Evolutionary conservation across 2,329 filamentous ascomycete genomes (phyloP).

Genomic region (Alternaria sp.): DNA sequence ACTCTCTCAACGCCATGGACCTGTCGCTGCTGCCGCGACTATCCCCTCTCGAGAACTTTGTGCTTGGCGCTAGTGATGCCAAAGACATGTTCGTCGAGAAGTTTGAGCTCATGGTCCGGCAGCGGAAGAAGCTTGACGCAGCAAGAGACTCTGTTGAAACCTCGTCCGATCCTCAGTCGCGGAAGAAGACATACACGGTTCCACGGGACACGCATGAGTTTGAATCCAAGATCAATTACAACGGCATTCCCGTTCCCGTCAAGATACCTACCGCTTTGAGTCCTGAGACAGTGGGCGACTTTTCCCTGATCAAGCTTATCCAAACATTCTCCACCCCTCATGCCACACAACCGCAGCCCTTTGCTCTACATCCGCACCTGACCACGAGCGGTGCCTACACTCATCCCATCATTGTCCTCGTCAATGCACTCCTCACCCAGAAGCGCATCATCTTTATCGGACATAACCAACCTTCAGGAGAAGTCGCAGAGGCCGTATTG

Average conservation of each 20-base stretch:
- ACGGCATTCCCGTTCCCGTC: constrained; percentile 94
- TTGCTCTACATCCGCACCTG: constrained; percentile 86
- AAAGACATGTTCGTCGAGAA: constrained; percentile 98
- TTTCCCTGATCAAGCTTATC: constrained; percentile 96
- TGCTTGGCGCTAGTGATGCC: constrained; percentile 89
- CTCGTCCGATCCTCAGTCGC: constrained; percentile 50
- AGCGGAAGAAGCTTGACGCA: constrained; percentile 74
- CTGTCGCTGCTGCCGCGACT: constrained; percentile 90
- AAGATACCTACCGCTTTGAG: constrained; percentile 94
- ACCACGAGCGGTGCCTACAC: constrained; percentile 91
- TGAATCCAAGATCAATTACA: constrained; percentile 94
- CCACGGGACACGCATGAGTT: constrained; percentile 98
- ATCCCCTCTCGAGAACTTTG: constrained; percentile 81
- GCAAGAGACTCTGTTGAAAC: constrained; percentile 43
- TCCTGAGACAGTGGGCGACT: constrained; percentile 96
- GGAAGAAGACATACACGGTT: constrained; percentile 72
- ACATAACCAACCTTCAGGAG: constrained; percentile 92
- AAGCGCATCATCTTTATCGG: constrained; percentile 97
- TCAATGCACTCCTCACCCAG: constrained; percentile 94
- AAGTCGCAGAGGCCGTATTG: constrained; percentile 96
- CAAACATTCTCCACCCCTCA: constrained; percentile 90
- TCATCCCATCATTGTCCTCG: constrained; percentile 92
- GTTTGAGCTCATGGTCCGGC: constrained; percentile 92
- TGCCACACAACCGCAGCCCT: constrained; percentile 82
- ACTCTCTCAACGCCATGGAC: constrained; percentile 96